These are phyloP conservation scores for Aspergillus felis DNA, from an alignment of 2,329 filamentous ascomycete species.

Conservation along the genomic window DNA sequence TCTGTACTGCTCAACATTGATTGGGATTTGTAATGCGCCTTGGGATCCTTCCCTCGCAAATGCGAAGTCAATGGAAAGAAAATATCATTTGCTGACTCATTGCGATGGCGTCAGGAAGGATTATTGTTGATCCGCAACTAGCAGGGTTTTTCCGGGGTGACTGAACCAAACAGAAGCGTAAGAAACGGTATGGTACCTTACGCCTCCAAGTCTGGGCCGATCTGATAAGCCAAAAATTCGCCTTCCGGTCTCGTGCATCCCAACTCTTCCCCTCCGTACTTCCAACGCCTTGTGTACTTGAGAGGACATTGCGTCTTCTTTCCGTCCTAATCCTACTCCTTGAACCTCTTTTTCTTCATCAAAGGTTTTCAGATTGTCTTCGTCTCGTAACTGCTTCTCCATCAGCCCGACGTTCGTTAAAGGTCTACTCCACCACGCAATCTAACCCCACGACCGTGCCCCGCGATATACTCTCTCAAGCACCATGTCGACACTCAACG, in stretches of 20 bases:
- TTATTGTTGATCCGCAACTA: neutral
- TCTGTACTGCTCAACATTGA: too few relatives aligned
- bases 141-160: neutral
- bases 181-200: neutral
- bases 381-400: slow-evolving; percentile 13
- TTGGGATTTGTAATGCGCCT: neutral
- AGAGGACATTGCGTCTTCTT: slow-evolving; percentile 4
- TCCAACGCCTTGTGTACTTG: neutral
- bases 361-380: too few relatives aligned
- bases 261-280: slow-evolving; percentile 4
- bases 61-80: neutral
- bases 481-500: slow-evolving; percentile 70
- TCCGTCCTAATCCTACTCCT: neutral
- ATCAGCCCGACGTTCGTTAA: slow-evolving; percentile 54
- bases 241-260: slow-evolving; percentile 12
- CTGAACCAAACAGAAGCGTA: neutral
- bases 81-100: neutral
- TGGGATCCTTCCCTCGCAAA: neutral
- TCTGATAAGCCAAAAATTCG: slow-evolving; percentile 31
- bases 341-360: too few relatives aligned
- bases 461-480: neutral
- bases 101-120: neutral
- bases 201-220: slow-evolving; percentile 10
- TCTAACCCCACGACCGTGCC: neutral
- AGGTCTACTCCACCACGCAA: neutral